Conservation (phyloP, 441 rosid species). For the Metrosideros polymorpha region DNA sequence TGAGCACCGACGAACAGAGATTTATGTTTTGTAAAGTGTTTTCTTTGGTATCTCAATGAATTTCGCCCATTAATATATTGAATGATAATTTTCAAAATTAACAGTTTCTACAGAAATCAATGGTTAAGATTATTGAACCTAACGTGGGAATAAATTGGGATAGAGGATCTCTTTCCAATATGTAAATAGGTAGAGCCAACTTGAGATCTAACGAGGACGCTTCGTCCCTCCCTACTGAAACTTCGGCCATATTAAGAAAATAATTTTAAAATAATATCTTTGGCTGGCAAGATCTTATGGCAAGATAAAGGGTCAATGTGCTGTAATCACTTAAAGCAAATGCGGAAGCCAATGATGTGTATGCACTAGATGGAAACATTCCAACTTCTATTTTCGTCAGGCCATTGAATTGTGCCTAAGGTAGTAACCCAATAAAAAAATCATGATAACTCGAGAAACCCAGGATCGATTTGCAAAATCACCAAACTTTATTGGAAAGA, state of each 20-base stretch:
- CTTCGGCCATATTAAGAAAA: not conserved
- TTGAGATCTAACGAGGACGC: not conserved
- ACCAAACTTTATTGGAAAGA: not conserved
- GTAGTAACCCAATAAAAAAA: not conserved
- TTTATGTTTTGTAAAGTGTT: too few relatives aligned
- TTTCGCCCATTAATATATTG: not conserved
- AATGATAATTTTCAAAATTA: not conserved
- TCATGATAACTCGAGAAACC: not conserved
- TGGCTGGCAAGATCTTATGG: not conserved
- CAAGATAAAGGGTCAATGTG: not conserved
- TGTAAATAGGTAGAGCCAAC: not conserved
- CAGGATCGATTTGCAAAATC: not conserved
- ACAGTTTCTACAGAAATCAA: not conserved
- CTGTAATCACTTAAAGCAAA: not conserved
- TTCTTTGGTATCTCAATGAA: not conserved
- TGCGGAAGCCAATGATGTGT: not conserved
- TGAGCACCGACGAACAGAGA: too few relatives aligned
- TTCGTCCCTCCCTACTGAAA: not conserved
- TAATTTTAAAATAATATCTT: not conserved
- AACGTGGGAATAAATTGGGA: not conserved
- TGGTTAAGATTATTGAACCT: not conserved
- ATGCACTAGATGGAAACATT: not conserved
- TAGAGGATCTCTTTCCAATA: not conserved
- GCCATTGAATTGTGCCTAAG: not conserved
- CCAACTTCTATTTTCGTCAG: not conserved